These are phyloP conservation scores for Fragaria nilgerrensis DNA, from an alignment of 306 rosid species.

Conservation along the genomic window DNA sequence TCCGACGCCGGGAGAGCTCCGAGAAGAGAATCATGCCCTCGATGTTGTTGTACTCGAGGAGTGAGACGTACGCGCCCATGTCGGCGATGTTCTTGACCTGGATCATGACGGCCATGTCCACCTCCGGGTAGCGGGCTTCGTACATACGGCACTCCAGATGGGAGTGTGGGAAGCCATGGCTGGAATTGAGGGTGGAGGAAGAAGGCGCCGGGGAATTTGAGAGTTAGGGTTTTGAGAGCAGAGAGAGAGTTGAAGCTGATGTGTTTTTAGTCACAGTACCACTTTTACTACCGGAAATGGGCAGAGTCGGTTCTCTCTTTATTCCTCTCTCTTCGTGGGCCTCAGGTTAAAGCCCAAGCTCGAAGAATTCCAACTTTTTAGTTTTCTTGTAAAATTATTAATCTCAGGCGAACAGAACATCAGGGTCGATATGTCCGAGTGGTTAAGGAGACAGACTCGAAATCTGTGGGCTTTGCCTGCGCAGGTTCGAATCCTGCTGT, in stretches of 20 bases:
- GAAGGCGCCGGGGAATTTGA: not conserved
- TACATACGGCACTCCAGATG: slow-evolving; percentile 90
- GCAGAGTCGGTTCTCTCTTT: not conserved
- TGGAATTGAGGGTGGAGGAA: not conserved
- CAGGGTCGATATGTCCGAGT: not conserved
- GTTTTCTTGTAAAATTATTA: no score
- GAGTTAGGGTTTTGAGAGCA: not conserved
- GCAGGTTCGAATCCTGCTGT: slow-evolving; percentile 14
- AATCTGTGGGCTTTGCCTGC: slow-evolving; percentile 11
- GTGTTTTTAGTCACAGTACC: not conserved
- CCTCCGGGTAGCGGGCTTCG: slow-evolving; percentile 90
- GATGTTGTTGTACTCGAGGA: slow-evolving; percentile 92
- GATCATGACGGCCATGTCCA: slow-evolving; percentile 97
- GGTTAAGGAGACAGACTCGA: slow-evolving; percentile 15
- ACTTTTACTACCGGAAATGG: not conserved
- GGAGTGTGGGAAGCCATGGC: slow-evolving; percentile 49
- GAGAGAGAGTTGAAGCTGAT: not conserved
- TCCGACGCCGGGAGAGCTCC: slow-evolving; percentile 97
- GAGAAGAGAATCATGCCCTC: slow-evolving; percentile 97
- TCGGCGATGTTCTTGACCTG: slow-evolving; percentile 97
- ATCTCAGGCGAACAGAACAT: not conserved
- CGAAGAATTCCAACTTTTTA: no score
- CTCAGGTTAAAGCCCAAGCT: not conserved
- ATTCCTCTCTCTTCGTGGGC: not conserved
- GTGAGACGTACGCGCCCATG: slow-evolving; percentile 98